A percentile compares a stretch with the other conserved stretches of the same genome.
Evolutionary conservation across 768 basidiomycete species (phyloP).

Genomic region (Amanita brunnescens): DNA sequence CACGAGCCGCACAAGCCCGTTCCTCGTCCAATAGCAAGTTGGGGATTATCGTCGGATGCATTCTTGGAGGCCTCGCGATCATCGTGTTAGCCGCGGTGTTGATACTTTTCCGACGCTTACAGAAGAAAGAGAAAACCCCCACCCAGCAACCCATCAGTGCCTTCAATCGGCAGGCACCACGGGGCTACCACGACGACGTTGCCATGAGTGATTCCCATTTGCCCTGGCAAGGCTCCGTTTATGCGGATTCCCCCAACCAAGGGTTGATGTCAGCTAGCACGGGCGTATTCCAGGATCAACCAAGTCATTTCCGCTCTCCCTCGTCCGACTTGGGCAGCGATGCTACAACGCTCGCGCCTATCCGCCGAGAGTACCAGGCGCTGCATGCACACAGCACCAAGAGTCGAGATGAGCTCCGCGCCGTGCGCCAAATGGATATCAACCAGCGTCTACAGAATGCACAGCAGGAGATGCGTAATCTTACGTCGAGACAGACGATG

Average conservation of each 20-base stretch:
- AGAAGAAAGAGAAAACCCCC: background rate
- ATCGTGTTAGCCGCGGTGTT: conserved; percentile 7
- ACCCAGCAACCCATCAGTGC: background rate
- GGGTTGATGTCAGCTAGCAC: no score
- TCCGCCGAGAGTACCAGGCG: background rate
- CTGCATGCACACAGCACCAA: background rate
- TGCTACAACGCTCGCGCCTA: background rate
- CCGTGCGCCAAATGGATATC: conserved; percentile 4
- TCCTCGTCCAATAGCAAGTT: background rate
- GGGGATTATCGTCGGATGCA: conserved; percentile 17
- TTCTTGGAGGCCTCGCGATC: conserved; percentile 15
- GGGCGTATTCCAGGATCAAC: no score
- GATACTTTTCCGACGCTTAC: background rate
- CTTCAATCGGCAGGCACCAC: background rate
- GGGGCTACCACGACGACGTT: background rate
- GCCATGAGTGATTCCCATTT: background rate
- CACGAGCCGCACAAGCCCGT: background rate
- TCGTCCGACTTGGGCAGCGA: background rate
- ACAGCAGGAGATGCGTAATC: conserved; percentile 1
- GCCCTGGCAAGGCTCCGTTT: background rate
- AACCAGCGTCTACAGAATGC: background rate
- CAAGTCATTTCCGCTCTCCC: background rate
- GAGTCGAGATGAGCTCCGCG: background rate
- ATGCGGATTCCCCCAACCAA: background rate
- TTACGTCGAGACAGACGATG: background rate